phyloP scores from a whole-genome alignment of 2,329 filamentous ascomycete species.

The Alternaria sp. region DNA sequence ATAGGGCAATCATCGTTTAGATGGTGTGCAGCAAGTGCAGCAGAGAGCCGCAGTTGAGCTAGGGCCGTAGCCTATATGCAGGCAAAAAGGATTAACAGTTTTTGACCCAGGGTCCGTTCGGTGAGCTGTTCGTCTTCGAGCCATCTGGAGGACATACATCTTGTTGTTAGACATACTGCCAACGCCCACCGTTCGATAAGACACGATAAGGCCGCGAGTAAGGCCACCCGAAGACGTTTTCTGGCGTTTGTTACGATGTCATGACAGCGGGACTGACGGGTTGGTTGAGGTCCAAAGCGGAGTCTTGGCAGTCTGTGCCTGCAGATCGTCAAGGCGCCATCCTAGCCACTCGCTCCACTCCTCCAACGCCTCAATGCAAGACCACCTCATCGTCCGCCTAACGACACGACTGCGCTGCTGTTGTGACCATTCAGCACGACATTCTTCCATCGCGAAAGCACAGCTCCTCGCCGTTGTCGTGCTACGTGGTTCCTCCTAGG shows the following conservation, averaged over 20 bases:
- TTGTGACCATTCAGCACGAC: conserved; percentile 4
- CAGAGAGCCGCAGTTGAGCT: conserved; percentile 16
- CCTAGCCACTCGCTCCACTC: conserved; percentile 25
- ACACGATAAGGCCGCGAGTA: background rate
- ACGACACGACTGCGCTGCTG: conserved; percentile 24
- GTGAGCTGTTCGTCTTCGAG: background rate
- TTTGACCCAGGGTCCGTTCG: background rate
- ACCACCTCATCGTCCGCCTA: conserved; percentile 28
- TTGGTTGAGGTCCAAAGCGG: conserved; percentile 18
- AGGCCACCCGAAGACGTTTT: background rate
- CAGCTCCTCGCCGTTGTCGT: conserved; percentile 6
- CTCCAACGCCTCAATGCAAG: conserved; percentile 25
- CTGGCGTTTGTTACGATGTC: background rate
- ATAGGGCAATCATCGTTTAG: conserved; percentile 3
- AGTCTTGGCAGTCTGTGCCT: conserved; percentile 27
- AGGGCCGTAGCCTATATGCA: conserved; percentile 23
- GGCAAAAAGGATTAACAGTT: conserved; percentile 16
- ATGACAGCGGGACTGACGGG: conserved; percentile 10
- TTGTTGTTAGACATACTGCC: background rate
- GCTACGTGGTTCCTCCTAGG: conserved; percentile 7
- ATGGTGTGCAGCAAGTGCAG: background rate
- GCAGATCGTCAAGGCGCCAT: conserved; percentile 23
- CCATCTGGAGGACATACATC: background rate
- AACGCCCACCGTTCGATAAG: background rate
- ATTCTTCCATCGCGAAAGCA: background rate